Conservation (phyloP, 768 basidiomycete genomes). For the Phallus indusiatus region DNA sequence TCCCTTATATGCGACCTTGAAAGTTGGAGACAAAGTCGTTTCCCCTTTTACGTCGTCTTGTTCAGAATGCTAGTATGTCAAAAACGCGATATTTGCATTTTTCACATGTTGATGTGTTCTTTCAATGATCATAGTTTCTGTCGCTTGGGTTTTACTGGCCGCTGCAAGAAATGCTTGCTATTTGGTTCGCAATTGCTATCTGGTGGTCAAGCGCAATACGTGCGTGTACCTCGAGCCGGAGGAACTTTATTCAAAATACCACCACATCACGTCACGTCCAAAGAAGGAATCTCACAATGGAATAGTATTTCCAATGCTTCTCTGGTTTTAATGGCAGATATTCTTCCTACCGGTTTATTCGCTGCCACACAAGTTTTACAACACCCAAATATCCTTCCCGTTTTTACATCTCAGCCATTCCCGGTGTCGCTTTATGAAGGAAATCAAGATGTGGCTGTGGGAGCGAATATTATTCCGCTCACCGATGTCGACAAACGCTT, state of each 20-base stretch:
- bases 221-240: conserved; percentile 71
- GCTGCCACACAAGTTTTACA: conserved; percentile 63
- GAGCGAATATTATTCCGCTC: background rate
- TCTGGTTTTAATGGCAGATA: conserved; percentile 64
- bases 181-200: conserved; percentile 60
- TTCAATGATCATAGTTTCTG: conserved; percentile 47
- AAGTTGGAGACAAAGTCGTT: conserved; percentile 67
- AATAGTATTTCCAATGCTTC: conserved; percentile 47
- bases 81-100: background rate
- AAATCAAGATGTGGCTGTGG: background rate
- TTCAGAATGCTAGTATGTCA: conserved; percentile 74
- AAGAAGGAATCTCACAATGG: conserved; percentile 5
- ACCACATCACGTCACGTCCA: background rate
- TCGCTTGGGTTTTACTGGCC: conserved; percentile 60
- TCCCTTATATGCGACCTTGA: conserved; percentile 50
- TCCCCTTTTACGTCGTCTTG: conserved; percentile 77
- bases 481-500: conserved; percentile 38
- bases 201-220: conserved; percentile 73
- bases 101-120: background rate
- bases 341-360: conserved; percentile 73
- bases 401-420: conserved; percentile 51
- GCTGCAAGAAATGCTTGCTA: conserved; percentile 50
- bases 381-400: conserved; percentile 60
- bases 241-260: conserved; percentile 53
- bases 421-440: conserved; percentile 32